Base-by-base conservation (phyloP, 192 early-diverging fungal species). In the Chytriomyces confervae region DNA sequence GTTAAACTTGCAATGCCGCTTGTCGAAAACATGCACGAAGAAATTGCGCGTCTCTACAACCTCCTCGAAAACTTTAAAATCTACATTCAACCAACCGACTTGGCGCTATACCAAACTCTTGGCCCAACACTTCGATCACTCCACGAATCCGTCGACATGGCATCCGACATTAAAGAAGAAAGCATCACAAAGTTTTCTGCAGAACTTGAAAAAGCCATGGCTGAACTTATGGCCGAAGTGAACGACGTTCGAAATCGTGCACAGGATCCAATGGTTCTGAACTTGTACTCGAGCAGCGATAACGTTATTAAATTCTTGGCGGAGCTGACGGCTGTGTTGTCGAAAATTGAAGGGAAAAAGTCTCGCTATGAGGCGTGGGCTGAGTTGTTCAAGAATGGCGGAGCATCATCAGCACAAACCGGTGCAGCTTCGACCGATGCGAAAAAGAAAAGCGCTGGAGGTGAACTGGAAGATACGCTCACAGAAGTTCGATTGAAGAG, bases 251-350 rank as follows among this genome's bases (percentile, higher is more conserved):
- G 88, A 46, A 88, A 89, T 70, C 62, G 80, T 0, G 89, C 87
- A 7, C 89, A 91, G 68, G 88, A 91, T 61, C 89, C 89, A 16
- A 87, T 90, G 81, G 87, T 91, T 7, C 72, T 89, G 16, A 89
- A 90, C 70, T 63, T 82, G 23, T 70, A 66, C 4, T 79, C 86
- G 9, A 80, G 86, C 16, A 82, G 78, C 63, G 86, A 88, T 7
- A 50, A 82, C 47, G 88, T 89, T 10, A 85, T 91, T 60, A 72
- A 70, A 46, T 90, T 86, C 62, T 66, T 91, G n/a, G 83, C 79
- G 11, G 88, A 86, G 49, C 69, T 91, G 64, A 67, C 79, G 29
- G 47, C 53, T 13, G 74, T 80, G 53, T 62, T 91, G 51, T 64
- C 77, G 47, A 82, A 79, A 24, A 75, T 89, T 45, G 85, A 90